phyloP scores from a whole-genome alignment of 2,329 filamentous ascomycete species.

The Fusarium pininemorale region DNA sequence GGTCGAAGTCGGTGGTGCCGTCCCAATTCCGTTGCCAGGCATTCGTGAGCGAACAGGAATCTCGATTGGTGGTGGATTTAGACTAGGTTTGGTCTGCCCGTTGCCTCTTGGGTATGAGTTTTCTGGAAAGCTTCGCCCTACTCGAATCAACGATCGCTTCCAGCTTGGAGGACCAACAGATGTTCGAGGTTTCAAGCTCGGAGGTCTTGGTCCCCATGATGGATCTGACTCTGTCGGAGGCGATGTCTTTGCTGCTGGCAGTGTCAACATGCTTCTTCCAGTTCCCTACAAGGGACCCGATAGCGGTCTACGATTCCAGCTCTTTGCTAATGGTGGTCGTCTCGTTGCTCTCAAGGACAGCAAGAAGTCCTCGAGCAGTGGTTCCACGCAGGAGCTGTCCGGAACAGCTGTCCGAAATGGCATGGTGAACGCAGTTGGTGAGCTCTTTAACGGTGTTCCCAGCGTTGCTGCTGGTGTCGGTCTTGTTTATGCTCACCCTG shows the following conservation, averaged over 20 bases:
- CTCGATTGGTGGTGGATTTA: conserved; percentile 82
- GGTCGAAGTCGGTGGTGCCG: conserved; percentile 78
- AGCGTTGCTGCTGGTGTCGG: conserved; percentile 89
- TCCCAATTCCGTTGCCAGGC: conserved; percentile 77
- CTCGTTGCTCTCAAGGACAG: conserved; percentile 78
- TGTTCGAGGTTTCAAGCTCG: conserved; percentile 90
- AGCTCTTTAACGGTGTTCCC: conserved; percentile 79
- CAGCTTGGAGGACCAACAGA: conserved; percentile 93
- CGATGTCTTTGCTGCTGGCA: conserved; percentile 90
- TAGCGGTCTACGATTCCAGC: conserved; percentile 84
- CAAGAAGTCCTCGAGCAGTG: conserved; percentile 57
- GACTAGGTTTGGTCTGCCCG: conserved; percentile 85
- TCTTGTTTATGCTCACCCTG: conserved; percentile 92
- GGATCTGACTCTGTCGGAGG: conserved; percentile 87
- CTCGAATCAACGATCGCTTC: conserved; percentile 93
- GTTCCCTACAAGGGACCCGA: conserved; percentile 83
- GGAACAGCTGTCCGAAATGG: conserved; percentile 60
- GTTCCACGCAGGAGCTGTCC: conserved; percentile 46
- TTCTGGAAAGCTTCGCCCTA: conserved; percentile 66
- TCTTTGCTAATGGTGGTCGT: conserved; percentile 91
- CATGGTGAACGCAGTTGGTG: conserved; percentile 70
- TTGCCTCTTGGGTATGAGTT: conserved; percentile 70
- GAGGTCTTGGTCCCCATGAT: conserved; percentile 88
- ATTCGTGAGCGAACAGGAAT: conserved; percentile 77
- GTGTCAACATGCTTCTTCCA: conserved; percentile 85